Evolutionary conservation across 805 yeast species (phyloP).

Genomic region (Starmerella riodocensis): DNA sequence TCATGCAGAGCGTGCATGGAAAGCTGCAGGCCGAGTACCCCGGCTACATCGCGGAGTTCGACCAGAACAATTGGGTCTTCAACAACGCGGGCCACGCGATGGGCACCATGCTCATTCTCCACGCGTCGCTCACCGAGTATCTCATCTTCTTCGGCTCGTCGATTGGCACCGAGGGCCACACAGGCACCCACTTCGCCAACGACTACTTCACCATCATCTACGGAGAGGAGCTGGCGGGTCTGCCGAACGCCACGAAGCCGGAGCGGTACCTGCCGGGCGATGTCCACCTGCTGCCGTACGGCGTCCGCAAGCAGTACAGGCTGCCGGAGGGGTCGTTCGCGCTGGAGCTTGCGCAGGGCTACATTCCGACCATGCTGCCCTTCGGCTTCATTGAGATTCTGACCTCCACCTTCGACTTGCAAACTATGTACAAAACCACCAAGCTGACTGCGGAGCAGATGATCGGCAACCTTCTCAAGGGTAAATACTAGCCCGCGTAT

Average conservation of each 20-base stretch:
- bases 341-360: constrained; percentile 92
- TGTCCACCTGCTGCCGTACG: constrained; percentile 64
- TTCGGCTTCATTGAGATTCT: constrained; percentile 78
- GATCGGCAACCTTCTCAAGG: constrained; percentile 48
- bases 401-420: constrained; percentile 66
- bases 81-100: constrained; percentile 98
- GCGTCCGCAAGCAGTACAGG: constrained; percentile 66
- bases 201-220: constrained; percentile 85
- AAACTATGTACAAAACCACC: constrained; percentile 55
- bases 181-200: constrained; percentile 93
- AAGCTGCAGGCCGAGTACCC: constrained; percentile 56
- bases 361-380: constrained; percentile 97
- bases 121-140: constrained; percentile 88
- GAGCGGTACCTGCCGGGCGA: constrained; percentile 79
- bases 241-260: constrained; percentile 47
- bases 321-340: constrained; percentile 81
- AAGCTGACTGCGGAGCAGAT: constrained; percentile 69
- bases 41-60: constrained; percentile 53
- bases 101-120: constrained; percentile 84
- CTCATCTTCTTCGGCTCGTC: constrained; percentile 88
- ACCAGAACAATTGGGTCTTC: constrained; percentile 80
- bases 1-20: constrained; percentile 30
- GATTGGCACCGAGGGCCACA: constrained; percentile 90
- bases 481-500: constrained; percentile 45
- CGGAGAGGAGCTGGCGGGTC: constrained; percentile 68